Evolutionary conservation across 148 eudicot species (phyloP).

Genomic region (Euryodendron excelsum): DNA sequence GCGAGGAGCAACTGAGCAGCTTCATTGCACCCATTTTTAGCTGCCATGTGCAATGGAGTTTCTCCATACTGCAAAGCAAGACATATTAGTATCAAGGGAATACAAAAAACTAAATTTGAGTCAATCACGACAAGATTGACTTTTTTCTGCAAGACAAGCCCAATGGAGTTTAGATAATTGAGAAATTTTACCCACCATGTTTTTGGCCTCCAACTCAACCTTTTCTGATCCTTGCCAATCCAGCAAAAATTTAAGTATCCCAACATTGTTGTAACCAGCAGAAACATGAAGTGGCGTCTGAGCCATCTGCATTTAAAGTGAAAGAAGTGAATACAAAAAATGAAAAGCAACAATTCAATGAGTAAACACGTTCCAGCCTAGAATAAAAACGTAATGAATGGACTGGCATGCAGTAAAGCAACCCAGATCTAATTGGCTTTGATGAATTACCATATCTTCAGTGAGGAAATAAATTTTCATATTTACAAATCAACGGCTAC

Average conservation of each 20-base stretch:
- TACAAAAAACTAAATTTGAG: not conserved
- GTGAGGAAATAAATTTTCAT: too few relatives aligned
- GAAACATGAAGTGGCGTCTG: constrained; percentile 93
- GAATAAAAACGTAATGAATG: too few relatives aligned
- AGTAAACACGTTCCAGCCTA: too few relatives aligned
- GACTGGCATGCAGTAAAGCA: too few relatives aligned
- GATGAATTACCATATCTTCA: too few relatives aligned
- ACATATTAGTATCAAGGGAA: not conserved
- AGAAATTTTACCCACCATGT: constrained; percentile 58
- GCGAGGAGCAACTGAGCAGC: constrained; percentile 87
- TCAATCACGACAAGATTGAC: not conserved
- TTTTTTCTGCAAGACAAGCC: not conserved
- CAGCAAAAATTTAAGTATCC: constrained; percentile 66
- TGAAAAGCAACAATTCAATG: not conserved
- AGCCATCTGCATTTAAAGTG: constrained; percentile 54
- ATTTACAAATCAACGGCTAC: too few relatives aligned
- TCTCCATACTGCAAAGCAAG: constrained; percentile 77
- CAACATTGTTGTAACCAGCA: constrained; percentile 82
- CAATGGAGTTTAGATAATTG: not conserved
- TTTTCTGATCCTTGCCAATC: constrained; percentile 65
- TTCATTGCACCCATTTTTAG: constrained; percentile 94
- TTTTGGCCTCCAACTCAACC: constrained; percentile 89
- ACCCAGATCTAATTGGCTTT: too few relatives aligned
- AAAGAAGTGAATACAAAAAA: not conserved
- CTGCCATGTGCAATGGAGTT: constrained; percentile 99